Conservation (phyloP, 257 asterid species). For the Rauvolfia tetraphylla region DNA sequence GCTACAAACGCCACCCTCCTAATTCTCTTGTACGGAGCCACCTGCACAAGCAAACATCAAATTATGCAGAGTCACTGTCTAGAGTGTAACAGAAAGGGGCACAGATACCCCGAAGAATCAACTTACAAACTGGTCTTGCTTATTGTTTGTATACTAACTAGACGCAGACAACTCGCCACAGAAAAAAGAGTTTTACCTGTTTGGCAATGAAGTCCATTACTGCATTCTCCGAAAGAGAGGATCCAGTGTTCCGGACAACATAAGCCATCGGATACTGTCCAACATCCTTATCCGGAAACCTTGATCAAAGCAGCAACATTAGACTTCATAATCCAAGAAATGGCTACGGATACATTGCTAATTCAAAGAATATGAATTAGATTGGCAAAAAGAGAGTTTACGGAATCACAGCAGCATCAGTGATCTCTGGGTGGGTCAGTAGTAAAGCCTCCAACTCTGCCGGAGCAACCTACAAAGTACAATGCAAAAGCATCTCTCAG, state of each 20-base stretch:
- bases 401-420: conserved; percentile 93
- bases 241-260: conserved; percentile 57
- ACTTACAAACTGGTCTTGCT: no score
- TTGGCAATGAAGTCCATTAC: conserved; percentile 68
- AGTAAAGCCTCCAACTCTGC: conserved; percentile 85
- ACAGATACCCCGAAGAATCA: no score
- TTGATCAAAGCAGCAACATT: conserved; percentile 4
- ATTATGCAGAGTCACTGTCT: neutral
- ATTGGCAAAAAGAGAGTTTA: conserved; percentile 21
- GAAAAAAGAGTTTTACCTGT: conserved; percentile 47
- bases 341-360: no score
- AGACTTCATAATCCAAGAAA: neutral
- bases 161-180: no score
- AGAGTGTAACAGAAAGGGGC: no score
- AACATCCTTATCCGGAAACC: conserved; percentile 77
- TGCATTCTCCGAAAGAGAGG: conserved; percentile 40
- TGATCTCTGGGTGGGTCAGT: conserved; percentile 64
- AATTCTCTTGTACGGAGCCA: conserved; percentile 89
- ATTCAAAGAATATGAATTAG: neutral
- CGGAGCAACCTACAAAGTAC: conserved; percentile 76
- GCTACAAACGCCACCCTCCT: conserved; percentile 70
- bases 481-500: neutral
- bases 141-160: no score
- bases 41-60: conserved; percentile 31
- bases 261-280: conserved; percentile 94